A percentile compares a stretch with the other conserved stretches of the same genome.
These are phyloP conservation scores for Salisapilia sapeloensis DNA, from an alignment of 352 stramenopile genomes.

Conservation along the genomic window DNA sequence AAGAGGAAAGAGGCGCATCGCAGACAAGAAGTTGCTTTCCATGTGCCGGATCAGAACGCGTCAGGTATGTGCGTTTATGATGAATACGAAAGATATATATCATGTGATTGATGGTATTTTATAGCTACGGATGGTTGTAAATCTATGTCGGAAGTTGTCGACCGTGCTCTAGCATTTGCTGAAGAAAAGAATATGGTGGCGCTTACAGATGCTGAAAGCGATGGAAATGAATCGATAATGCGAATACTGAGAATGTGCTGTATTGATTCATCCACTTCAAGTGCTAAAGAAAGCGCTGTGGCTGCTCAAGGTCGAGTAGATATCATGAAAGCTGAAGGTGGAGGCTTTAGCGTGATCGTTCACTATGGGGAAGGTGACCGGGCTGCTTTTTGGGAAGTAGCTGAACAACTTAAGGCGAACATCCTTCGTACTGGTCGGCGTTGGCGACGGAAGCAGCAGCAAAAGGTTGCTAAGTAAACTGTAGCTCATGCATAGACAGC, in stretches of 20 bases:
- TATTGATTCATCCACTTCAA: constrained; percentile 1
- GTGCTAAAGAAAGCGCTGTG: not conserved
- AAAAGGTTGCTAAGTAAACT: too few species aligned
- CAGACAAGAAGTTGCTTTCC: constrained; percentile 32
- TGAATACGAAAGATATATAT: constrained; percentile 2
- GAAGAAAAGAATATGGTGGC: constrained; percentile 5
- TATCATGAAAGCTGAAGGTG: constrained; percentile 5
- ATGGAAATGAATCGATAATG: not conserved
- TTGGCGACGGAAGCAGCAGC: constrained; percentile 35
- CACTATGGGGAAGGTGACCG: constrained; percentile 33
- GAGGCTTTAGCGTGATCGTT: constrained; percentile 17
- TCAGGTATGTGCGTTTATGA: not conserved
- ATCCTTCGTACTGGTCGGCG: constrained; percentile 38
- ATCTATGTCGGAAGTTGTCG: constrained; percentile 17
- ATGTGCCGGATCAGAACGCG: constrained; percentile 14
- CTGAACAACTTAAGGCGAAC: constrained; percentile 33
- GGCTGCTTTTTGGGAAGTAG: constrained; percentile 41
- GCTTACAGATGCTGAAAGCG: constrained; percentile 1
- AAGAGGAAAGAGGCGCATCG: constrained; percentile 69
- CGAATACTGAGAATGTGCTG: constrained; percentile 1
- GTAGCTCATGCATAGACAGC: too few species aligned
- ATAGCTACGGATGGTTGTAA: constrained; percentile 14
- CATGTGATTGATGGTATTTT: not conserved
- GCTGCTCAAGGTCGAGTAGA: constrained; percentile 14
- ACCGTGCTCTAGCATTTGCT: constrained; percentile 22